A percentile compares a stretch with the other conserved stretches of the same genome.
phyloP scores from a whole-genome alignment of 106 monocot genomes.

The Dioscorea alata region DNA sequence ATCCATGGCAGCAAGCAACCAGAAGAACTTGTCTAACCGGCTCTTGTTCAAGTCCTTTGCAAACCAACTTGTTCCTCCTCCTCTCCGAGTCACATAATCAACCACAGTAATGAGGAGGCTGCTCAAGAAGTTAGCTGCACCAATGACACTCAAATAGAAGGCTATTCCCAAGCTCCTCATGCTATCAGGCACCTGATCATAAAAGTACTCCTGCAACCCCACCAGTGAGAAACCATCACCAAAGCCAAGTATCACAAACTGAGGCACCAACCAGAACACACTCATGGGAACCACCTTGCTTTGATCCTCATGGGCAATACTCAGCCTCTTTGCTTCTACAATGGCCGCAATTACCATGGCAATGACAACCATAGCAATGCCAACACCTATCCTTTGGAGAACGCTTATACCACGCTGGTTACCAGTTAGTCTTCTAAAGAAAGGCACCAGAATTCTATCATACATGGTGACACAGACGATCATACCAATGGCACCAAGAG shows the following conservation, averaged over 20 bases:
- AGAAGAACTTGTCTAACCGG: slow-evolving; percentile 48
- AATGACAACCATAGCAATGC: slow-evolving; percentile 34
- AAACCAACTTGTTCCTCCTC: slow-evolving; percentile 40
- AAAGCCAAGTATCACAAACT: slow-evolving; percentile 66
- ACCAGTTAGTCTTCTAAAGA: slow-evolving; percentile 31
- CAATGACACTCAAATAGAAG: slow-evolving; percentile 62
- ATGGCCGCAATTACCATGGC: slow-evolving; percentile 40
- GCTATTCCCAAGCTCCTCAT: slow-evolving; percentile 81
- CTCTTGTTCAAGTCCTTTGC: slow-evolving; percentile 48
- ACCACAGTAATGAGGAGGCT: slow-evolving; percentile 45
- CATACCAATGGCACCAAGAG: slow-evolving; percentile 57
- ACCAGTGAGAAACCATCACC: slow-evolving; percentile 66
- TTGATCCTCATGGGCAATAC: background rate
- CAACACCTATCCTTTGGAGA: slow-evolving; percentile 59
- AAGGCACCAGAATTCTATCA: slow-evolving; percentile 64
- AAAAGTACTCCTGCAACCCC: slow-evolving; percentile 81
- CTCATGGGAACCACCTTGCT: slow-evolving; percentile 15
- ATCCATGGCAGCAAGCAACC: slow-evolving; percentile 23
- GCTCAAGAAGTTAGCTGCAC: slow-evolving; percentile 57
- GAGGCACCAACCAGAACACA: slow-evolving; percentile 71
- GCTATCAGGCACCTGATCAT: slow-evolving; percentile 71
- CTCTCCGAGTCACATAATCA: slow-evolving; percentile 25
- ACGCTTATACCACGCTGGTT: slow-evolving; percentile 60
- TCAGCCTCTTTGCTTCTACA: slow-evolving; percentile 44
- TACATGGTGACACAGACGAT: slow-evolving; percentile 43